Percentiles rank a stretch among this genome's conserved stretches.
phyloP scores from a whole-genome alignment of 2,329 filamentous ascomycete genomes.

The Chrysosporium keratinophilum region DNA sequence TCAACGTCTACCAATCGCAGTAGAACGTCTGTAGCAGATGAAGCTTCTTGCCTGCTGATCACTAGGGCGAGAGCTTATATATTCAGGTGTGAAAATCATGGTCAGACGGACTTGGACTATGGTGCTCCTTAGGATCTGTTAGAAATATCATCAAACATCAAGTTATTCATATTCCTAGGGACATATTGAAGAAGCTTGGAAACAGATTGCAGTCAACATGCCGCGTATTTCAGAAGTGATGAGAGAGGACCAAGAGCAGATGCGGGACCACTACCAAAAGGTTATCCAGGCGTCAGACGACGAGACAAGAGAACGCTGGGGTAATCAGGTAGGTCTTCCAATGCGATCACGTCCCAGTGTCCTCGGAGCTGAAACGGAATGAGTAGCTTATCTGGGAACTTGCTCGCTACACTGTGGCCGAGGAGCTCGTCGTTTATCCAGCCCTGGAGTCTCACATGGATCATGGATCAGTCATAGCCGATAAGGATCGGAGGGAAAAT shows the following conservation, averaged over 20 bases:
- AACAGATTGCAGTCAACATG: constrained; percentile 11
- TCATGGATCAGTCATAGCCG: constrained; percentile 36
- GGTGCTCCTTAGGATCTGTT: not conserved
- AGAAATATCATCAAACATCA: not conserved
- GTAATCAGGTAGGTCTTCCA: constrained; percentile 29
- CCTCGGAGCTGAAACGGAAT: not conserved
- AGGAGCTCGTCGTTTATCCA: constrained; percentile 47
- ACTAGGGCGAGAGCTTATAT: not conserved
- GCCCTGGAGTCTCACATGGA: constrained; percentile 43
- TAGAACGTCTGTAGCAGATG: not conserved
- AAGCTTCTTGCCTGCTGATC: constrained; percentile 3
- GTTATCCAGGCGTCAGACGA: constrained; percentile 34
- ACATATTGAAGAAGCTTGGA: not conserved
- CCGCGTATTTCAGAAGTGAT: constrained; percentile 31
- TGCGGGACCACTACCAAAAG: constrained; percentile 37
- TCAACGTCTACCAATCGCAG: constrained; percentile 3
- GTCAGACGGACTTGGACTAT: not conserved
- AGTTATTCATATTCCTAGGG: not conserved
- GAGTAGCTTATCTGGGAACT: constrained; percentile 43
- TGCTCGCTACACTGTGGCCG: constrained; percentile 42
- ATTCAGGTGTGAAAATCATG: not conserved
- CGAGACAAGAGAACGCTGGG: constrained; percentile 37
- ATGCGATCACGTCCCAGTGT: not conserved
- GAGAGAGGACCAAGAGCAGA: constrained; percentile 34
- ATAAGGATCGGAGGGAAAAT: constrained; percentile 23